phyloP scores from a whole-genome alignment of 2,329 filamentous ascomycete genomes.

The Aspergillus latus region DNA sequence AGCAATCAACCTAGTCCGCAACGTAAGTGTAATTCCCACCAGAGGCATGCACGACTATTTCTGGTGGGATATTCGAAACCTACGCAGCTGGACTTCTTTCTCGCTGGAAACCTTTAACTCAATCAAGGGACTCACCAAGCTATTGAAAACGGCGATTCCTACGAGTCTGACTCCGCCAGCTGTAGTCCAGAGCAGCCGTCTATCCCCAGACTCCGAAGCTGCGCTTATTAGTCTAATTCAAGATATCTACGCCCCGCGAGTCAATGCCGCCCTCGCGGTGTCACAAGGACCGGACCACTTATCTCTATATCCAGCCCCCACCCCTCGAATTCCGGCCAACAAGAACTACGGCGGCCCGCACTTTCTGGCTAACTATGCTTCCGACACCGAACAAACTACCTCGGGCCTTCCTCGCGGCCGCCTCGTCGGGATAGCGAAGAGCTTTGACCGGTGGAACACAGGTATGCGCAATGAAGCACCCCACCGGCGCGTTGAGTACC shows the following conservation, averaged over 20 bases:
- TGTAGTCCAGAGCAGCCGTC: conserved; percentile 46
- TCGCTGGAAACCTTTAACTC: conserved; percentile 68
- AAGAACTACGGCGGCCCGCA: conserved; percentile 49
- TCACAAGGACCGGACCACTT: conserved; percentile 67
- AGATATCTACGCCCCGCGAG: conserved; percentile 77
- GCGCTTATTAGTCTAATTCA: conserved; percentile 74
- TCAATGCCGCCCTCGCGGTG: conserved; percentile 79
- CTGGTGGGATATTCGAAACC: conserved; percentile 93
- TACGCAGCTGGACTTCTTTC: conserved; percentile 81
- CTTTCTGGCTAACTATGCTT: conserved; percentile 55
- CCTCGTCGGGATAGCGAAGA: conserved; percentile 82
- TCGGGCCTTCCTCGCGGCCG: conserved; percentile 58
- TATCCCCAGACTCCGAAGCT: conserved; percentile 75
- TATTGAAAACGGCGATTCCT: conserved; percentile 68
- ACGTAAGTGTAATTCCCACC: conserved; percentile 67
- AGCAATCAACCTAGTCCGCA: conserved; percentile 76
- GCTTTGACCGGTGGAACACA: conserved; percentile 92
- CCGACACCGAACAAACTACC: conserved; percentile 50
- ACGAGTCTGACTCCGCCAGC: conserved; percentile 39
- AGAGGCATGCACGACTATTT: conserved; percentile 75
- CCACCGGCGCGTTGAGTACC: conserved; percentile 83
- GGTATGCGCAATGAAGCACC: conserved; percentile 86
- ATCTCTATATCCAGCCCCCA: conserved; percentile 43
- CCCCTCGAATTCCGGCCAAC: conserved; percentile 36
- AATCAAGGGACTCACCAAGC: conserved; percentile 69